Conservation (phyloP, 163 green algal genomes). For the Chlamydomonas reinhardtii region DNA sequence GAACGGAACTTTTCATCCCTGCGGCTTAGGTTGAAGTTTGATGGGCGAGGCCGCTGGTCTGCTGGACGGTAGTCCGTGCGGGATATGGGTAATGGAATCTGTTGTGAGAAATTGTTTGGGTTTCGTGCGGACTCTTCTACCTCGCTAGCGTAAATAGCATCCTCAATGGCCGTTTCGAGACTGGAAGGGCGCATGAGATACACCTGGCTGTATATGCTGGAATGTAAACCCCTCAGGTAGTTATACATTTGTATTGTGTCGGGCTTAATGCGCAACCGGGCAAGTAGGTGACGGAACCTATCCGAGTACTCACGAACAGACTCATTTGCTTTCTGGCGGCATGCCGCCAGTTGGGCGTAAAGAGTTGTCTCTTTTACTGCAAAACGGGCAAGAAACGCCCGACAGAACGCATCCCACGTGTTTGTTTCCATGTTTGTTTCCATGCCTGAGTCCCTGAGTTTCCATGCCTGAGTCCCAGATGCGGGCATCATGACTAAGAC, state of each 20-base stretch:
- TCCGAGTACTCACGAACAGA: not conserved
- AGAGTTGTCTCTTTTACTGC: not conserved
- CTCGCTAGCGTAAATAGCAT: slow-evolving; percentile 18
- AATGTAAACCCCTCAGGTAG: not conserved
- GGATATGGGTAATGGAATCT: too few species aligned
- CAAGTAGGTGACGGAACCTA: not conserved
- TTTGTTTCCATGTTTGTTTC: not conserved
- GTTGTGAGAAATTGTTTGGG: too few species aligned
- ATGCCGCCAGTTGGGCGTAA: not conserved
- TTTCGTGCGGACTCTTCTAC: not conserved
- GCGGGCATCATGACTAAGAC: not conserved
- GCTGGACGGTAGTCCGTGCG: too few species aligned
- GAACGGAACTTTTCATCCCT: too few species aligned
- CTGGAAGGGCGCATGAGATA: not conserved
- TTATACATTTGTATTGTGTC: not conserved
- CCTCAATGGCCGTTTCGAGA: not conserved
- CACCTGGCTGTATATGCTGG: not conserved
- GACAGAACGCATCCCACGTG: not conserved
- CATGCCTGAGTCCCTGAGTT: too few species aligned
- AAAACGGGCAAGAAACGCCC: slow-evolving; percentile 3
- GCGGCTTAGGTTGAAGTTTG: too few species aligned
- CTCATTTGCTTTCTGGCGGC: not conserved
- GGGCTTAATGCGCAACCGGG: not conserved
- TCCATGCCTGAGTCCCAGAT: not conserved
- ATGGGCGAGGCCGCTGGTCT: too few species aligned